These are phyloP conservation scores for Phyllosticta citribraziliensis DNA, from an alignment of 2,329 filamentous ascomycete genomes.

Conservation along the genomic window DNA sequence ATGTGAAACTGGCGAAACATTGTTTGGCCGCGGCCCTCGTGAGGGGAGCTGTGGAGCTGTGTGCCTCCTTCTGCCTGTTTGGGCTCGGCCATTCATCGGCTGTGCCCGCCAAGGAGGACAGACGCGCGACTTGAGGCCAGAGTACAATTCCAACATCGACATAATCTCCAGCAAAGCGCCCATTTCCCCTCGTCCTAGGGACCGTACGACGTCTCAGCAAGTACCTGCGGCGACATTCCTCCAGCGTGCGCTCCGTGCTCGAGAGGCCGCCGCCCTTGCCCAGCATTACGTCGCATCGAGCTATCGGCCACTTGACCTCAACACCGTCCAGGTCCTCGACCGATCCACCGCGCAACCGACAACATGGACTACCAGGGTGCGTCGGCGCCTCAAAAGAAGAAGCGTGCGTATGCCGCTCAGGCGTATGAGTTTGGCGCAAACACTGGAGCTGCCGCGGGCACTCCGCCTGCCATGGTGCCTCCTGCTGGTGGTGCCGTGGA, in stretches of 20 bases:
- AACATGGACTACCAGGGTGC: constrained; percentile 11
- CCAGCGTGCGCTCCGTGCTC: background rate
- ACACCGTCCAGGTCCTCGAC: background rate
- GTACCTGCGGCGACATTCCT: background rate
- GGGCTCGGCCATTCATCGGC: constrained; percentile 1
- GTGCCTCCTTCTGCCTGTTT: background rate
- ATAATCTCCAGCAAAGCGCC: background rate
- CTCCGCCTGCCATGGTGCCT: constrained; percentile 32
- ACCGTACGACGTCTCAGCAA: background rate
- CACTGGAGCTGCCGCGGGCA: constrained; percentile 38
- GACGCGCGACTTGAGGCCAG: background rate
- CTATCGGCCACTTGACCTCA: constrained; percentile 10
- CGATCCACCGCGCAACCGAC: background rate
- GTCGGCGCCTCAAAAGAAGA: constrained; percentile 59
- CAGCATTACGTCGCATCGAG: constrained; percentile 11
- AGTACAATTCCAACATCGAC: background rate
- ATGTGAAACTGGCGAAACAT: background rate
- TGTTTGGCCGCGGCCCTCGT: background rate
- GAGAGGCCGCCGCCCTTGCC: background rate
- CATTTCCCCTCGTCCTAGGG: background rate
- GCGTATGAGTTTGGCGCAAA: constrained; percentile 95
- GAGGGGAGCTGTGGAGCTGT: background rate
- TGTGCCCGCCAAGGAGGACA: constrained; percentile 6
- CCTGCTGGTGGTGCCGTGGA: constrained; percentile 46
- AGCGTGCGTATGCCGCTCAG: constrained; percentile 86